phyloP scores from a whole-genome alignment of 176 grass and related monocot genomes.

The Melocanna baccifera region DNA sequence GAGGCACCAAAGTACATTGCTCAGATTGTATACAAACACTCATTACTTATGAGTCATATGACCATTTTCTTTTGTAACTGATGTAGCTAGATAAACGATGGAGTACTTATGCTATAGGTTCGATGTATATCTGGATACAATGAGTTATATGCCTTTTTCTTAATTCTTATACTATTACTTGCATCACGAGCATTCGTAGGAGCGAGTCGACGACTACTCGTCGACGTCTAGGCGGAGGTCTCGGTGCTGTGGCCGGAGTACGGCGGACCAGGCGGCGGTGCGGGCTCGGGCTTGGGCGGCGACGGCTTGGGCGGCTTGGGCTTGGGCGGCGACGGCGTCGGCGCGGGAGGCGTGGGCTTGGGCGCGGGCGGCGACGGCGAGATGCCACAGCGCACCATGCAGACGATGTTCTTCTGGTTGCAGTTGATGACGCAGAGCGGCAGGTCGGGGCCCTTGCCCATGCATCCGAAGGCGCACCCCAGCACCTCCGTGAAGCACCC shows the following conservation, averaged over 20 bases:
- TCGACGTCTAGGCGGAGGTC: background rate
- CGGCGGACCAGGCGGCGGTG: constrained; percentile 1
- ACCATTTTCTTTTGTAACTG: background rate
- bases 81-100: background rate
- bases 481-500: constrained; percentile 43
- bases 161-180: background rate
- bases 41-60: background rate
- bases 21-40: background rate
- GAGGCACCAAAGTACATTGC: constrained; percentile 4
- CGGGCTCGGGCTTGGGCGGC: background rate
- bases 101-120: background rate
- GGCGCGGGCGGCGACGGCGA: background rate
- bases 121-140: background rate
- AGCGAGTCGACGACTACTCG: background rate
- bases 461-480: constrained; percentile 39
- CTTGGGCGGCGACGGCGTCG: background rate
- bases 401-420: constrained; percentile 46
- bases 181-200: background rate
- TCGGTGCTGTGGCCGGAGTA: background rate
- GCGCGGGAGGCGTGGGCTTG: background rate
- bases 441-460: constrained; percentile 41
- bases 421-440: constrained; percentile 49
- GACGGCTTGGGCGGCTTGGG: background rate
- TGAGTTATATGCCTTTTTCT: background rate
- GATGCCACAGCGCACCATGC: constrained; percentile 38